Evolutionary conservation across 495 filamentous ascomycete genomes (phyloP).

Genomic region (Xylaria palmicola): DNA sequence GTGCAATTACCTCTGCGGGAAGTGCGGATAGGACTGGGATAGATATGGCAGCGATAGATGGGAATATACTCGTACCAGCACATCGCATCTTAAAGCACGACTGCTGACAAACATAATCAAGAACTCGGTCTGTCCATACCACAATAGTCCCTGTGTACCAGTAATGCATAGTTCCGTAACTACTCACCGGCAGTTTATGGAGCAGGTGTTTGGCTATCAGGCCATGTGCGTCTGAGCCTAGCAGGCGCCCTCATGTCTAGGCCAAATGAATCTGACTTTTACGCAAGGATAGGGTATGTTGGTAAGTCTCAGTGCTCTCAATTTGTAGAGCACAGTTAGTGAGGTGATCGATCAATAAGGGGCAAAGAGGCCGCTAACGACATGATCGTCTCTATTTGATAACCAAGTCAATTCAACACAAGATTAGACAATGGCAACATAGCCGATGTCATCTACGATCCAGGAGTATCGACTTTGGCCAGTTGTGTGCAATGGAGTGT

Average conservation of each 20-base stretch:
- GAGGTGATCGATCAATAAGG: too few species aligned
- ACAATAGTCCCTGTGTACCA: not conserved
- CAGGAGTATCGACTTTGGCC: not conserved
- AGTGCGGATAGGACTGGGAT: slow-evolving; percentile 11
- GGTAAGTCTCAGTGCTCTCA: too few species aligned
- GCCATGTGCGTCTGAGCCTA: too few species aligned
- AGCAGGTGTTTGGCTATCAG: too few species aligned
- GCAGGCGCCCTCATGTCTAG: too few species aligned
- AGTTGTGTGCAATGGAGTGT: not conserved
- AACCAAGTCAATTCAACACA: not conserved
- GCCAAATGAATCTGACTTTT: too few species aligned
- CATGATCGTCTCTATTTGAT: not conserved
- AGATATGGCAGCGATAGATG: slow-evolving; percentile 15
- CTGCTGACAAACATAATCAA: not conserved
- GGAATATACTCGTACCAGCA: slow-evolving; percentile 2
- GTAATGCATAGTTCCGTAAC: not conserved
- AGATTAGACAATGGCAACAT: slow-evolving; percentile 6
- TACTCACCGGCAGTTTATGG: too few species aligned
- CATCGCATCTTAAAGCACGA: not conserved
- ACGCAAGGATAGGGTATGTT: too few species aligned
- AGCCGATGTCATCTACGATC: not conserved
- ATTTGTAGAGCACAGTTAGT: too few species aligned
- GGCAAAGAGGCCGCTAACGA: not conserved
- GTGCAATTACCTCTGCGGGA: slow-evolving; percentile 1
- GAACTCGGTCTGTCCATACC: not conserved